Percentiles rank a stretch among this genome's conserved stretches.
These are phyloP conservation scores for Achaetomiella virescens DNA, from an alignment of 495 filamentous ascomycete genomes.

Conservation along the genomic window DNA sequence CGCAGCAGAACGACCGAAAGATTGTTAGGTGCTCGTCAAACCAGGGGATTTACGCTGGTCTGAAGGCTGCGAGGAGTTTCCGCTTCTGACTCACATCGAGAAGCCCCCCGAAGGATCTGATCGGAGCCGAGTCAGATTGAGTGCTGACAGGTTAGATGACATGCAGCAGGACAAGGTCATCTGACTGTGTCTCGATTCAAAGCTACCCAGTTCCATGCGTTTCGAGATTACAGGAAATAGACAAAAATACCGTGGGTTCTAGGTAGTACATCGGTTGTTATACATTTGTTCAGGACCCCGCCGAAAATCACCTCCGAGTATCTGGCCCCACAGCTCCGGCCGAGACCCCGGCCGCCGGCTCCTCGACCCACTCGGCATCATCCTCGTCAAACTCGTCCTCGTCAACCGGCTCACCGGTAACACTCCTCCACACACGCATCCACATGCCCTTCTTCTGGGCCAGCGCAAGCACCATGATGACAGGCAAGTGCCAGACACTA, in stretches of 20 bases:
- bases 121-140: not conserved
- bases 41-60: no score
- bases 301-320: not conserved
- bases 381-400: constrained; percentile 41
- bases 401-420: constrained; percentile 50
- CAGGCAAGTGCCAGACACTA: constrained; percentile 93
- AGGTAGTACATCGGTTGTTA: not conserved
- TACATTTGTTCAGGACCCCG: not conserved
- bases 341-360: not conserved
- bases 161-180: not conserved
- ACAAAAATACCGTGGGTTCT: not conserved
- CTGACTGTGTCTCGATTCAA: not conserved
- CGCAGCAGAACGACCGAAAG: no score
- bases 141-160: not conserved
- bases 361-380: constrained; percentile 7
- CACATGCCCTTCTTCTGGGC: constrained; percentile 93
- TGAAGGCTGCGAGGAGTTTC: not conserved
- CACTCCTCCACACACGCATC: constrained; percentile 70
- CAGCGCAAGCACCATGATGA: constrained; percentile 84
- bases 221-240: not conserved
- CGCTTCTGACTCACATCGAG: not conserved
- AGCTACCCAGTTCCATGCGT: not conserved
- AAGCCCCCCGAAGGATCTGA: not conserved
- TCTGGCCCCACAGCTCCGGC: not conserved
- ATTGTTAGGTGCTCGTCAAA: no score